These are phyloP conservation scores for Hypoxylon sp. DNA, from an alignment of 2,329 filamentous ascomycete species.

Conservation along the genomic window DNA sequence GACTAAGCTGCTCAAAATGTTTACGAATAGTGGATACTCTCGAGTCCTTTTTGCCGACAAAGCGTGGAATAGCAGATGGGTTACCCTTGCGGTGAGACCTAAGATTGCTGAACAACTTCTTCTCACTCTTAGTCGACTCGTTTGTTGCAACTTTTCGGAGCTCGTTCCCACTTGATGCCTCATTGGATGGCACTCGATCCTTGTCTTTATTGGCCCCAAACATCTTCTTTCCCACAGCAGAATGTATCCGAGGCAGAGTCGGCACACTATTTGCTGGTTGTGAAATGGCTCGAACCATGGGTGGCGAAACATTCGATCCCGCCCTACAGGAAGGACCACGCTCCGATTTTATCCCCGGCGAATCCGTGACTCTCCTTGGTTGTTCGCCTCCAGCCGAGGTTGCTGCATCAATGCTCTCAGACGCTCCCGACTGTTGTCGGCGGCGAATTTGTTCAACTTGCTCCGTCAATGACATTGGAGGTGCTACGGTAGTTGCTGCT, in stretches of 20 bases:
- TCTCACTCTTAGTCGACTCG: conserved; percentile 71
- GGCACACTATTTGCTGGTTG: conserved; percentile 61
- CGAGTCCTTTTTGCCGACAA: conserved; percentile 81
- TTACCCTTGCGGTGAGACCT: conserved; percentile 75
- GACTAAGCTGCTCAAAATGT: conserved; percentile 96
- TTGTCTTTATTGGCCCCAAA: conserved; percentile 53
- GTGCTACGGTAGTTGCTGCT: conserved; percentile 1
- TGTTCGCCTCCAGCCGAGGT: conserved; percentile 45
- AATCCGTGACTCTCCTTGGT: conserved; percentile 34
- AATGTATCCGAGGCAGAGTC: conserved; percentile 63
- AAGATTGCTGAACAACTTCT: conserved; percentile 72
- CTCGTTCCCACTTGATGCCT: conserved; percentile 52
- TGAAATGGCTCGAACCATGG: conserved; percentile 68
- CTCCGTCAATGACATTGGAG: conserved; percentile 51
- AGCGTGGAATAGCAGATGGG: conserved; percentile 89
- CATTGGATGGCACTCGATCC: conserved; percentile 47
- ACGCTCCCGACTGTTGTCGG: conserved; percentile 59
- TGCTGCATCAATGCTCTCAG: conserved; percentile 51
- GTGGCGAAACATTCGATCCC: conserved; percentile 64
- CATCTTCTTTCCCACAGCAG: conserved; percentile 60
- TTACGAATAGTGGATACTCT: conserved; percentile 93
- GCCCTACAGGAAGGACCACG: conserved; percentile 62
- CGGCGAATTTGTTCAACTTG: conserved; percentile 62
- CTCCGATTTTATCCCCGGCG: conserved; percentile 51
- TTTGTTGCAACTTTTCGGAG: conserved; percentile 56